Evolutionary conservation across 192 early-diverging fungal species (phyloP).

Genomic region (Diversispora eburnea): DNA sequence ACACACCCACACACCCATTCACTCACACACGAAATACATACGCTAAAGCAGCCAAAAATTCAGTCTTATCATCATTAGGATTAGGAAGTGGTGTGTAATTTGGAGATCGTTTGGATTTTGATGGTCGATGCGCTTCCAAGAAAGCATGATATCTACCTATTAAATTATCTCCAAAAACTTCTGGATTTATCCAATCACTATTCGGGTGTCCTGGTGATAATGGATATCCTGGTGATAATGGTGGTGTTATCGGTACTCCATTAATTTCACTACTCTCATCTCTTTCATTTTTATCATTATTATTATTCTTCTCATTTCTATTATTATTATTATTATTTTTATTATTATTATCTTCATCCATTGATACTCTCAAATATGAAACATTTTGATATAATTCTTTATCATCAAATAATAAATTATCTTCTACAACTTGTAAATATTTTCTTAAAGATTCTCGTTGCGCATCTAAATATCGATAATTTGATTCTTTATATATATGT

Average conservation of each 20-base stretch:
- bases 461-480: slow-evolving; percentile 40
- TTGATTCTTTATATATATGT: slow-evolving; percentile 46
- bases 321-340: too few species aligned
- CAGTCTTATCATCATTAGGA: slow-evolving; percentile 38
- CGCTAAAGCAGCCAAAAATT: slow-evolving; percentile 47
- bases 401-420: slow-evolving; percentile 34
- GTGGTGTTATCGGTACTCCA: neutral
- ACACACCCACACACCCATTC: too few species aligned
- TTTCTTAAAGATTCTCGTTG: slow-evolving; percentile 44
- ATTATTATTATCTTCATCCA: slow-evolving; percentile 3
- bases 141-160: slow-evolving; percentile 50
- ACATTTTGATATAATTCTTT: slow-evolving; percentile 17
- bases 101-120: slow-evolving; percentile 22
- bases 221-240: slow-evolving; percentile 12
- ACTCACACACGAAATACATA: slow-evolving; percentile 8
- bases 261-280: neutral
- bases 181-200: slow-evolving; percentile 35
- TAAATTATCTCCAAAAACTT: slow-evolving; percentile 29
- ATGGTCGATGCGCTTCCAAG: slow-evolving; percentile 39
- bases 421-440: slow-evolving; percentile 47
- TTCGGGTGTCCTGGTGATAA: slow-evolving; percentile 11
- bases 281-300: neutral
- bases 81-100: slow-evolving; percentile 23
- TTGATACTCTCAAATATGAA: slow-evolving; percentile 18
- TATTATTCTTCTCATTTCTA: neutral